Evolutionary conservation across 2,329 filamentous ascomycete genomes (phyloP).

Genomic region (Calonectria pteridis): DNA sequence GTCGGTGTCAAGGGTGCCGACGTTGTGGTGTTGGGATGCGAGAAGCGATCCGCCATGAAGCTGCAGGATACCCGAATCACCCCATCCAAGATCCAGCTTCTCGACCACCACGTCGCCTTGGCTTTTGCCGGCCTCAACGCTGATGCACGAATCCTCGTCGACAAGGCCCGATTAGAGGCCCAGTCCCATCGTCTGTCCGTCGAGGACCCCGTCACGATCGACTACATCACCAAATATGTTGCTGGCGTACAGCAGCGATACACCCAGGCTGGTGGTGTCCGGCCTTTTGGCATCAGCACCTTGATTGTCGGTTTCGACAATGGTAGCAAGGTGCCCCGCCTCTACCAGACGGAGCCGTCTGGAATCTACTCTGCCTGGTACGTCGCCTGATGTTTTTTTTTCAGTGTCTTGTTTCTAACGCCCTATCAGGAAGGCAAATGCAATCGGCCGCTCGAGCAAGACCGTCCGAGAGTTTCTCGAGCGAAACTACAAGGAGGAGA

Average conservation of each 20-base stretch:
- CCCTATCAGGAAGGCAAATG: conserved; percentile 90
- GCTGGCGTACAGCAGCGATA: conserved; percentile 98
- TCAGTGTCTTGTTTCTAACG: conserved; percentile 24
- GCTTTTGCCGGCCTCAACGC: conserved; percentile 98
- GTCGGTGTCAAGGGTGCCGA: conserved; percentile 96
- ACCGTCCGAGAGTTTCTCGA: conserved; percentile 98
- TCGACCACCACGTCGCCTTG: conserved; percentile 96
- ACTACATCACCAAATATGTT: conserved; percentile 99
- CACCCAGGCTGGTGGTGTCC: conserved; percentile 97
- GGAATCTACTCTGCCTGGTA: conserved; percentile 99
- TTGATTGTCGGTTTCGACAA: conserved; percentile 99
- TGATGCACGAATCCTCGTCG: conserved; percentile 96
- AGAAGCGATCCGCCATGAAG: conserved; percentile 99
- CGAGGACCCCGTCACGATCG: conserved; percentile 96
- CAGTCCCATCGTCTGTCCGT: conserved; percentile 98
- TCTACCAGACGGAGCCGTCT: conserved; percentile 99
- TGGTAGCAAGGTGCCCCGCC: conserved; percentile 85
- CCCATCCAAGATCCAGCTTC: conserved; percentile 96
- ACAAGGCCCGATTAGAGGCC: conserved; percentile 97
- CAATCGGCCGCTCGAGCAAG: conserved; percentile 98
- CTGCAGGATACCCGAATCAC: conserved; percentile 99
- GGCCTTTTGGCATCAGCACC: conserved; percentile 98
- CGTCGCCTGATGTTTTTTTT: conserved; percentile 43
- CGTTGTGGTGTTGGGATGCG: conserved; percentile 96
- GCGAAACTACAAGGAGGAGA: conserved; percentile 97